Evolutionary conservation across 805 yeast species (phyloP).

Genomic region (Kodamaea leandrae): DNA sequence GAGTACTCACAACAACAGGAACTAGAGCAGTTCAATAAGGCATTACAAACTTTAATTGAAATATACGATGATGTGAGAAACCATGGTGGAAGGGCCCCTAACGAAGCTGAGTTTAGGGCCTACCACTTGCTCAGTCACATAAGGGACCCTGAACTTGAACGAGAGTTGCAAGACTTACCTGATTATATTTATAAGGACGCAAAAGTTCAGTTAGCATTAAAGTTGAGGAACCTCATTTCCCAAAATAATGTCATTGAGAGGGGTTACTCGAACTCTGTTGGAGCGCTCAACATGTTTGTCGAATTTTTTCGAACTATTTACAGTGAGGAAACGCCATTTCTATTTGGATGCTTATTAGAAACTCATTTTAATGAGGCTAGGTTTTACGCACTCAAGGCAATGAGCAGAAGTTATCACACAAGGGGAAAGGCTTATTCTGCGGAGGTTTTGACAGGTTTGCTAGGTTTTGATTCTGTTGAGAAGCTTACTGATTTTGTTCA

Average conservation of each 20-base stretch:
- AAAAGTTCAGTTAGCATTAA: constrained; percentile 67
- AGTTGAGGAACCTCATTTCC: constrained; percentile 62
- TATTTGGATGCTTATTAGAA: constrained; percentile 74
- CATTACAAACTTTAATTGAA: constrained; percentile 83
- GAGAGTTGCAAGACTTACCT: constrained; percentile 71
- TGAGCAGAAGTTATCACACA: constrained; percentile 65
- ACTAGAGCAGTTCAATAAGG: constrained; percentile 88
- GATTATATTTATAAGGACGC: constrained; percentile 48
- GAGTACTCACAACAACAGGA: constrained; percentile 95
- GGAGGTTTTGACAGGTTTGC: constrained; percentile 41
- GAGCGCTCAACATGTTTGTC: constrained; percentile 57
- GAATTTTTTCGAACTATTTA: constrained; percentile 60
- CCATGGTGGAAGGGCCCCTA: constrained; percentile 65
- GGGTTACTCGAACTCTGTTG: constrained; percentile 47
- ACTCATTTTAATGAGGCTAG: constrained; percentile 77
- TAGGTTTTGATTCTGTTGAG: constrained; percentile 66
- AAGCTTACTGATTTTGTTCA: constrained; percentile 56
- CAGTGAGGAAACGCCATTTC: constrained; percentile 52
- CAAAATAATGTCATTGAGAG: constrained; percentile 59
- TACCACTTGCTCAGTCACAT: constrained; percentile 78
- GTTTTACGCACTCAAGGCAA: constrained; percentile 64
- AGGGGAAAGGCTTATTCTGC: constrained; percentile 66
- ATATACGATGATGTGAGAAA: constrained; percentile 79
- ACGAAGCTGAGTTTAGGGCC: constrained; percentile 92
- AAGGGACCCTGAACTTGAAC: constrained; percentile 80